These are phyloP conservation scores for Colletotrichum graminicola DNA, from an alignment of 2,329 filamentous ascomycete genomes.

Conservation along the genomic window DNA sequence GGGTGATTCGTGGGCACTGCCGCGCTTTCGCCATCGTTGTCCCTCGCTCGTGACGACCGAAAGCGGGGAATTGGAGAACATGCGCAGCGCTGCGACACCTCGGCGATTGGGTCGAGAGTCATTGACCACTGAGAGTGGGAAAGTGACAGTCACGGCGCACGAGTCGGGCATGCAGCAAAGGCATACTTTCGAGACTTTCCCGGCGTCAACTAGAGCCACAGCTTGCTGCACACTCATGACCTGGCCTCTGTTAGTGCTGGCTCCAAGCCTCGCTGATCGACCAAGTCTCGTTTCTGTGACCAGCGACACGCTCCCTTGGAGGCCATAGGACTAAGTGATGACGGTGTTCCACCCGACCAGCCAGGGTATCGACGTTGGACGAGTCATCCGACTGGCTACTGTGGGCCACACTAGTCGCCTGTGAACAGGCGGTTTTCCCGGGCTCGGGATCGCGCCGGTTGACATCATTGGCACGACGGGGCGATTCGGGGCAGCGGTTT, in stretches of 20 bases:
- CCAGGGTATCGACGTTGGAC: conserved; percentile 23
- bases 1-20: not conserved
- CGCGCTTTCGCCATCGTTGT: not conserved
- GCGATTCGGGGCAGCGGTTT: not conserved
- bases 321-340: not conserved
- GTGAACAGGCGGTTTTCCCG: conserved; percentile 14
- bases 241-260: not conserved
- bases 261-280: not conserved
- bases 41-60: not conserved
- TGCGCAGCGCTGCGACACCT: conserved; percentile 9
- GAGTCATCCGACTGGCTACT: conserved; percentile 28
- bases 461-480: conserved; percentile 24
- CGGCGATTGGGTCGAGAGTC: conserved; percentile 12
- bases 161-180: conserved; percentile 9
- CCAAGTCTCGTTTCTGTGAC: not conserved
- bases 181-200: conserved; percentile 2
- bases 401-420: conserved; percentile 3
- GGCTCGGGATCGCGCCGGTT: not conserved
- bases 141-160: conserved; percentile 29
- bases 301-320: not conserved
- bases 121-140: conserved; percentile 33
- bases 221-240: not conserved
- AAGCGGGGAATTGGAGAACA: not conserved
- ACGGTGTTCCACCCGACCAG: not conserved
- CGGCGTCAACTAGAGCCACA: conserved; percentile 9